Evolutionary conservation across 352 stramenopile genomes (phyloP).

Genomic region (Phytopythium vexans): DNA sequence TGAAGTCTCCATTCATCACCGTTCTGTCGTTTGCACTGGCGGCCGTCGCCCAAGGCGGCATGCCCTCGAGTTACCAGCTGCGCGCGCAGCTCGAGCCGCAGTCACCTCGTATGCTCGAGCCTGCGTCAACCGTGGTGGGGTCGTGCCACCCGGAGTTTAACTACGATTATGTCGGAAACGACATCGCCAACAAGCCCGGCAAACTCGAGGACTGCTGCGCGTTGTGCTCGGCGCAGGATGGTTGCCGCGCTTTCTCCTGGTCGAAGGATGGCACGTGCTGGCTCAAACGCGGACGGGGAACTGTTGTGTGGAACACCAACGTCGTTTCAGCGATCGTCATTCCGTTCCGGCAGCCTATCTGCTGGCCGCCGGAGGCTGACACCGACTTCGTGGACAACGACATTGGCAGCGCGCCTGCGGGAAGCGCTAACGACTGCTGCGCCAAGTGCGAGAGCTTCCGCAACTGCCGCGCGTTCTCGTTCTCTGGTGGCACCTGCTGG

Average conservation of each 20-base stretch:
- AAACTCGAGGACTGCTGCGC: not conserved
- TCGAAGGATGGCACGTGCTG: slow-evolving; percentile 52
- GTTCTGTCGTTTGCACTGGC: too few relatives aligned
- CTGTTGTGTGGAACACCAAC: slow-evolving; percentile 8
- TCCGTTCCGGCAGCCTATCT: not conserved
- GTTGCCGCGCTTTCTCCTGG: slow-evolving; percentile 19
- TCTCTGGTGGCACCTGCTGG: slow-evolving; percentile 56
- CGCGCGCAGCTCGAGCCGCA: not conserved
- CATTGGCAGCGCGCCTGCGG: slow-evolving; percentile 7
- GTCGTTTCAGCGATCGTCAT: slow-evolving; percentile 7
- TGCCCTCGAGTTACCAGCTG: not conserved
- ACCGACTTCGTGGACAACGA: slow-evolving; percentile 22
- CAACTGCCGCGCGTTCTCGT: slow-evolving; percentile 44
- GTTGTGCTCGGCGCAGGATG: not conserved
- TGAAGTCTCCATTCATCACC: too few relatives aligned
- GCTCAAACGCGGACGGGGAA: slow-evolving; percentile 43
- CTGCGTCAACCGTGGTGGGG: not conserved
- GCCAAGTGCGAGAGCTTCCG: slow-evolving; percentile 13
- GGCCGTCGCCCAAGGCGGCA: too few relatives aligned
- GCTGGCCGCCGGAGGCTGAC: slow-evolving; percentile 5
- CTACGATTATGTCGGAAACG: slow-evolving; percentile 5
- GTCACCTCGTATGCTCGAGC: not conserved
- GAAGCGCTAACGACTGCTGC: slow-evolving; percentile 9
- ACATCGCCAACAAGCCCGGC: not conserved
- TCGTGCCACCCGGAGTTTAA: slow-evolving; percentile 1